These are phyloP conservation scores for Schwanniomyces pseudopolymorphus DNA, from an alignment of 805 yeast genomes.

Conservation along the genomic window DNA sequence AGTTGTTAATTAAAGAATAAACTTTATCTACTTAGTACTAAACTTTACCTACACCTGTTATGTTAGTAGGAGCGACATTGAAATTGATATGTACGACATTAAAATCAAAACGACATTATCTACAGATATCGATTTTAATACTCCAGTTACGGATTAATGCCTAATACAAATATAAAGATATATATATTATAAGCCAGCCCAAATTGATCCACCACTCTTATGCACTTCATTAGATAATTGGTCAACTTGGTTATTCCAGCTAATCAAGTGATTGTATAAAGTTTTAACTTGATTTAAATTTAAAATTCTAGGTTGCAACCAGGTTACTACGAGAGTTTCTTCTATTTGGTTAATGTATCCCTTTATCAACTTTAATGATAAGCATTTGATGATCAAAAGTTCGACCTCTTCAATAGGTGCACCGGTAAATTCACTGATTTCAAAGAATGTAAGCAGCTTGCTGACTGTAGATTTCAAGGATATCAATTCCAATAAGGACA, in stretches of 20 bases:
- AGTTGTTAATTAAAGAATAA: too few relatives aligned
- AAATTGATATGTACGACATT: too few relatives aligned
- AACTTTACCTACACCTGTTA: background rate
- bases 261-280: constrained; percentile 69
- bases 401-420: constrained; percentile 76
- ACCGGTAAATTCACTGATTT: constrained; percentile 68
- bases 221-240: constrained; percentile 48
- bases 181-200: constrained; percentile 31
- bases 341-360: constrained; percentile 92
- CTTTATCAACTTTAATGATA: constrained; percentile 75
- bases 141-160: background rate
- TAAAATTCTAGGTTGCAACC: constrained; percentile 97
- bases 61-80: background rate
- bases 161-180: background rate
- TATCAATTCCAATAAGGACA: constrained; percentile 86
- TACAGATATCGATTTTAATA: background rate
- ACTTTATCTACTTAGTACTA: background rate
- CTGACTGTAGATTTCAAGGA: constrained; percentile 73
- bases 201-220: constrained; percentile 39
- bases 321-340: constrained; percentile 73
- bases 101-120: background rate
- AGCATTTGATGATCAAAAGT: constrained; percentile 86
- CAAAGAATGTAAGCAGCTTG: constrained; percentile 69
- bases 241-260: constrained; percentile 78
- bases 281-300: constrained; percentile 73